Evolutionary conservation across 306 rosid genomes (phyloP), one percentile per base, ranked within the genome.

Genomic region (Quercus engelmannii): DNA sequence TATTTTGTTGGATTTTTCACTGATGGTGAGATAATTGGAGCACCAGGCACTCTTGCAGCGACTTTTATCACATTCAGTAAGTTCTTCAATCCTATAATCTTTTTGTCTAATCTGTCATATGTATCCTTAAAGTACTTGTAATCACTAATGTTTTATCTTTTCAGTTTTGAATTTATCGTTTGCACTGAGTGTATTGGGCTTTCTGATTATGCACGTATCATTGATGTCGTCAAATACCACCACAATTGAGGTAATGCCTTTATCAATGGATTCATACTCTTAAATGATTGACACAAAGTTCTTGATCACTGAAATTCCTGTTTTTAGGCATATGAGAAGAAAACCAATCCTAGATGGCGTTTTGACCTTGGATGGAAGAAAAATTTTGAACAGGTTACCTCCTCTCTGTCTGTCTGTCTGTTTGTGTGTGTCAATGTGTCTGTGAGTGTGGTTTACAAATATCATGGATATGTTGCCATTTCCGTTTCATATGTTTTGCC

Each of bases 91-190:
- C 38, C 4, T 28, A 10, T 23, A 43, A 51, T 52, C 75, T 82
- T 70, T 54, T 46, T 25, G 3, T 56, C 26, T 71, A 56, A 6
- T 38, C 19, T 76, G 21, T 70, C 68, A 55, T 28, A 31, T 2
- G 4, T 75, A 65, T 70, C 46, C 74, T 70, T 77, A 69, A 5
- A 67, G 61, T 76, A 19, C 77, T 67, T 21, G 73, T 57, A 21
- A 74, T 64, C 55, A 13, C 59, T 35, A n/a, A 23, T 71, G 62
- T 76, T 80, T 25, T 38, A 62, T 75, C 23, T 79, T 19, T 85
- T 81, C 89, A 92, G 97, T 90, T 84, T 82, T 92, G 83, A 90
- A 92, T 85, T 78, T 89, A 11, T 88, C 92, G 43, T 91, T 91
- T 68, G 74, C 86, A 10, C 30, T 90, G 74, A 90, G 97, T 46